phyloP scores from a whole-genome alignment of 2,329 filamentous ascomycete genomes.

The Fusarium begoniae region DNA sequence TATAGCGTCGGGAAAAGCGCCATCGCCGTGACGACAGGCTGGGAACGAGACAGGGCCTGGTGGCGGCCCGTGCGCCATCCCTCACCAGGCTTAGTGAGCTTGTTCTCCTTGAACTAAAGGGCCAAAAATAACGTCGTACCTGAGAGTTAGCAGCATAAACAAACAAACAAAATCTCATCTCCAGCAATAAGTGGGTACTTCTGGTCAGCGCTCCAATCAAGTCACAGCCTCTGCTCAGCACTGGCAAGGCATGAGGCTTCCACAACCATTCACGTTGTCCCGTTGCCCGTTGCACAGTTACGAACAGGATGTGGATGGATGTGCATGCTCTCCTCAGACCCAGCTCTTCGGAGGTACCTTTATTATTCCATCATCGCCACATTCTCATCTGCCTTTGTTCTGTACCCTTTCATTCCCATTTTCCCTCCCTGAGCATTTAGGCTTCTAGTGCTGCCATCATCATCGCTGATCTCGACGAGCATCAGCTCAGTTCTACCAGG shows the following conservation, averaged over 20 bases:
- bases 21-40: slow-evolving; percentile 49
- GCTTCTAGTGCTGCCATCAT: background rate
- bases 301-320: slow-evolving; percentile 21
- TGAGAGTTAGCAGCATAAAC: slow-evolving; percentile 42
- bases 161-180: slow-evolving; percentile 49
- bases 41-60: slow-evolving; percentile 18
- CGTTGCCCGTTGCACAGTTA: slow-evolving; percentile 45
- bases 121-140: slow-evolving; percentile 39
- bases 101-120: slow-evolving; percentile 34
- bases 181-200: slow-evolving; percentile 28
- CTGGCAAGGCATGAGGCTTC: slow-evolving; percentile 25
- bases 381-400: slow-evolving; percentile 11
- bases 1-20: slow-evolving; percentile 27
- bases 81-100: slow-evolving; percentile 26
- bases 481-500: slow-evolving; percentile 35
- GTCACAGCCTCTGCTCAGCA: slow-evolving; percentile 25
- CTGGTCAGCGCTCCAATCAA: slow-evolving; percentile 25
- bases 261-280: slow-evolving; percentile 35
- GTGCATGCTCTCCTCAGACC: slow-evolving; percentile 10
- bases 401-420: slow-evolving; percentile 6
- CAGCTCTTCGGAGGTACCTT: slow-evolving; percentile 29
- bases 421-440: background rate
- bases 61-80: slow-evolving; percentile 39
- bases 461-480: slow-evolving; percentile 11
- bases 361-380: slow-evolving; percentile 36